phyloP scores from a whole-genome alignment of 2,329 filamentous ascomycete genomes.

The Fusarium sp. region DNA sequence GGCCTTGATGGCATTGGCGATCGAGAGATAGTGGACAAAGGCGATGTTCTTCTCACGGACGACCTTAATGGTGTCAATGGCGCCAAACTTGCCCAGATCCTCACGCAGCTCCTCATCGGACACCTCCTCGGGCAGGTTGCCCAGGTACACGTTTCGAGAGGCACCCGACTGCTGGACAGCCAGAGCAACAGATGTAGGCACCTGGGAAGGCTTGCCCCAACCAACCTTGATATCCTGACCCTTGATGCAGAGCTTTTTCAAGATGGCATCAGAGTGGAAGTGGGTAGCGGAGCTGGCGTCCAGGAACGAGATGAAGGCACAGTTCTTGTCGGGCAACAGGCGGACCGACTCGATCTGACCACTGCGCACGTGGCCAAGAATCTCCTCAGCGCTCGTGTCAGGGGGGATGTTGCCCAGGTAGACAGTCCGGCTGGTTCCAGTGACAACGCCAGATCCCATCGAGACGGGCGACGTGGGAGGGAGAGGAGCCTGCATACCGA shows the following conservation, averaged over 20 bases:
- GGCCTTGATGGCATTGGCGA: conserved; percentile 98
- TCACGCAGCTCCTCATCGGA: conserved; percentile 93
- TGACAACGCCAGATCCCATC: conserved; percentile 83
- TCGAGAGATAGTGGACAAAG: conserved; percentile 97
- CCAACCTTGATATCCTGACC: conserved; percentile 99
- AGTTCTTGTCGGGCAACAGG: conserved; percentile 98
- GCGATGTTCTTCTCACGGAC: conserved; percentile 98
- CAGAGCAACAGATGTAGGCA: conserved; percentile 96
- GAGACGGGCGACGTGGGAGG: conserved; percentile 80
- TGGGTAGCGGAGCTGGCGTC: conserved; percentile 98
- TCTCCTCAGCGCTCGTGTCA: conserved; percentile 96
- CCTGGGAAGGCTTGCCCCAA: conserved; percentile 98
- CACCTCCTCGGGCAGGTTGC: conserved; percentile 91
- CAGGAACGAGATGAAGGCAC: conserved; percentile 98
- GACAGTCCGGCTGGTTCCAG: conserved; percentile 93
- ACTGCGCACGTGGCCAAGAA: conserved; percentile 93
- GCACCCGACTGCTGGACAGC: conserved; percentile 98
- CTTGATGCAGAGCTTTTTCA: conserved; percentile 99
- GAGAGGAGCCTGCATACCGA: conserved; percentile 68
- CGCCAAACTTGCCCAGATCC: conserved; percentile 94
- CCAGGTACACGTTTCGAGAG: conserved; percentile 96
- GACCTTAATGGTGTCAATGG: conserved; percentile 97
- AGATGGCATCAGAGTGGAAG: conserved; percentile 98
- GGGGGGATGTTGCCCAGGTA: conserved; percentile 99
- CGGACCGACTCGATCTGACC: conserved; percentile 99